These are phyloP conservation scores for Russula olivacea DNA, from an alignment of 768 basidiomycete genomes.

Conservation along the genomic window DNA sequence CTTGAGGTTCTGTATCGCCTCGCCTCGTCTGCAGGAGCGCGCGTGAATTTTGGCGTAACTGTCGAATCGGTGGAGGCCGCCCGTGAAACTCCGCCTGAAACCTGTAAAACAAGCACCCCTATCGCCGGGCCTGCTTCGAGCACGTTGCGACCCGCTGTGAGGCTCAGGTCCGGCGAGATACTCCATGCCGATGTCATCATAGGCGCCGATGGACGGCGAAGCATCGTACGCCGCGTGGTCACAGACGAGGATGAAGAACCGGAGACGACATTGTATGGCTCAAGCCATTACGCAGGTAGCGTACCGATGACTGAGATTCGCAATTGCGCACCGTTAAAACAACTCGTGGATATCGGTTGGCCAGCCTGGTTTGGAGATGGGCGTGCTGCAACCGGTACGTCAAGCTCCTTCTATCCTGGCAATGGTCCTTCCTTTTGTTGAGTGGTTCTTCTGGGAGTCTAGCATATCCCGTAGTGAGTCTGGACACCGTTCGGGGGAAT, in stretches of 20 bases:
- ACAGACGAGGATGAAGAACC: slow-evolving; percentile 32
- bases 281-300: slow-evolving; percentile 26
- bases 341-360: slow-evolving; percentile 22
- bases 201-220: slow-evolving; percentile 29
- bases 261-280: slow-evolving; percentile 24
- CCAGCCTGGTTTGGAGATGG: slow-evolving; percentile 10
- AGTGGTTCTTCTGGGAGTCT: neutral
- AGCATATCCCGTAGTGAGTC: slow-evolving; percentile 21
- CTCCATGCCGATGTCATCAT: slow-evolving; percentile 29
- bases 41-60: slow-evolving; percentile 15
- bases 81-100: slow-evolving; percentile 6
- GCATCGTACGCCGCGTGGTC: slow-evolving; percentile 25
- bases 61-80: slow-evolving; percentile 19
- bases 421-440: neutral
- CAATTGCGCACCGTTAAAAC: slow-evolving; percentile 10
- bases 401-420: neutral
- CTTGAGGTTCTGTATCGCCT: slow-evolving; percentile 17
- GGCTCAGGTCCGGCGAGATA: slow-evolving; percentile 27
- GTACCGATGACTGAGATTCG: slow-evolving; percentile 19
- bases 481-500: neutral
- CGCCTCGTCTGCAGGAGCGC: slow-evolving; percentile 21
- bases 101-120: slow-evolving; percentile 2
- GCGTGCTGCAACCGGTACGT: slow-evolving; percentile 8
- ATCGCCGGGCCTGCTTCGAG: slow-evolving; percentile 2
- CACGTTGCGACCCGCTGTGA: slow-evolving; percentile 23